Evolutionary conservation across 2,329 filamentous ascomycete genomes (phyloP), one percentile per base, ranked within the genome.

Genomic region (Fusarium stilboides): DNA sequence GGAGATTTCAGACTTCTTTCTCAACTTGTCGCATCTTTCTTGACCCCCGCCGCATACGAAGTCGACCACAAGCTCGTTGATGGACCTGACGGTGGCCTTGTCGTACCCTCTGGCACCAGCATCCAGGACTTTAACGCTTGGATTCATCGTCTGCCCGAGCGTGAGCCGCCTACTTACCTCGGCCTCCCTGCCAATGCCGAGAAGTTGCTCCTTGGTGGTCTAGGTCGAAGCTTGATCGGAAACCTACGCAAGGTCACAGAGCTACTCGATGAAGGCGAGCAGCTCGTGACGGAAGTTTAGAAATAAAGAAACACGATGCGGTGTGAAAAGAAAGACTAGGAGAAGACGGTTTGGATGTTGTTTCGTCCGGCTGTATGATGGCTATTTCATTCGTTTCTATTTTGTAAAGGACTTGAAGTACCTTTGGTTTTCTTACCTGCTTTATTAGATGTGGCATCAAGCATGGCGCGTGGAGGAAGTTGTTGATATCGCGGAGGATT

Each of bases 111-210:
- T 44, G 91, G 93, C 42, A 98, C 94, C 2, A 90, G 89, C 49
- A 88, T 97, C 77, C 89, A 91, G 67, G 94, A 97, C 75, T 98
- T 98, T 78, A 91, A 92, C 80, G 86, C 87, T 37, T 99, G 97
- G 97, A 93, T 99, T 65, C 93, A 97, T 74, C 89, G 89, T 64
- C 84, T 99, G 65, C 96, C 96, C 0, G 96, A 99, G 85, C 90
- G 96, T 74, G 96, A 99, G 80, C 97, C 97, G 28, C 96, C 96
- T 6, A 97, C 94, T 1, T 99, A 97, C 77, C 86, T 99, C 17
- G 97, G 96, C 22, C 81, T 99, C 71, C 96, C 96, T 36, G 93
- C 94, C 28, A 98, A 99, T 78, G 96, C 96, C 20, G 96, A 99
- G 89, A 99, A 98, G 82, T 79, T 99, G 77, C 81, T 99, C 74